Evolutionary conservation across 2,329 filamentous ascomycete genomes (phyloP), one percentile per base, ranked within the genome.

Genomic region (Ceratocystiopsis minuta): DNA sequence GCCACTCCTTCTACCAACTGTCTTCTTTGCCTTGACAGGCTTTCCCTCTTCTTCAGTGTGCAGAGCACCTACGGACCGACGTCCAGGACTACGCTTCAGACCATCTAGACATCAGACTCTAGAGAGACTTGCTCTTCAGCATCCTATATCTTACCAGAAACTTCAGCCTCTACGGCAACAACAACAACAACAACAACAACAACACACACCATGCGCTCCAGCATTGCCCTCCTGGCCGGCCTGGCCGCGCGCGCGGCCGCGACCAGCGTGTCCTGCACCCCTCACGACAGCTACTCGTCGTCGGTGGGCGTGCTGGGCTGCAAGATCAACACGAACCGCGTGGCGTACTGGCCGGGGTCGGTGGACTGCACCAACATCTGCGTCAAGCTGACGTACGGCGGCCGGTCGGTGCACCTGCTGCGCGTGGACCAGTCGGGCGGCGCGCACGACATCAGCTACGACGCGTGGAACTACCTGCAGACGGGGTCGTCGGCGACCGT

Each of bases 361-460:
- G 58, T 69, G 35, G 60, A 60, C 57, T 75, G 70, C 60, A 57
- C 65, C 60, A 62, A 68, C 54, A 61, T 74, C 50, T 75, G 70
- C 56, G 60, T 73, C 49, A 63, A 65, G 56, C 59, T 75, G 46
- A 59, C 58, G 44, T 57, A 67, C 54, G 55, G 50, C 33, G 65
- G 56, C 45, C 67, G 68, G 47, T 59, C 57, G 39, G 53, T 78
- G 44, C 63, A 71, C 50, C 68, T 83, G 41, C 62, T 75, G 45
- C 63, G 64, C 51, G 58, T 75, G 45, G 71, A 75, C 60, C 56
- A 60, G 39, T 74, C 69, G 1, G 62, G 58, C 37, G 70, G 68
- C 41, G 70, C 70, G 34, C 57, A 69, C 55, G 71, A 75, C 54
- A 65, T 74, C 56, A 66, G 61, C 44, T 75, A 74, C 59, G 70